Conservation (phyloP, 2,329 filamentous ascomycete species). For the Colletotrichum tanaceti region DNA sequence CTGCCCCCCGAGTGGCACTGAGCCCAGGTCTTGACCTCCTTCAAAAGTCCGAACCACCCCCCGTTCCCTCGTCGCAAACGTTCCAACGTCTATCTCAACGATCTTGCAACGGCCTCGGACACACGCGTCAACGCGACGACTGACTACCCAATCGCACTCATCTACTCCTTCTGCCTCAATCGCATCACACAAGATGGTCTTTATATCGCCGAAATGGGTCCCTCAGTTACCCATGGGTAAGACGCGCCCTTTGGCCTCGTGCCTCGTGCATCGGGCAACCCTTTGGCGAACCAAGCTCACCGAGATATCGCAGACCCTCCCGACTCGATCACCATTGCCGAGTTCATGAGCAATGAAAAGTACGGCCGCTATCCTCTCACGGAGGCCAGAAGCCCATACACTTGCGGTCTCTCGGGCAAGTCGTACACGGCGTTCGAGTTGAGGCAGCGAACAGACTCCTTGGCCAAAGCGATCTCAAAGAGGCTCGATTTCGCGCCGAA, state of each 20-base stretch:
- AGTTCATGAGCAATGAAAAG: conserved; percentile 81
- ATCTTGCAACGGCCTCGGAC: not conserved
- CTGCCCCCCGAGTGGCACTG: conserved; percentile 23
- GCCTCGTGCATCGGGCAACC: conserved; percentile 1
- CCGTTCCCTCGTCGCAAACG: not conserved
- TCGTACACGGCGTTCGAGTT: conserved; percentile 73
- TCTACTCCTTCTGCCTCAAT: not conserved
- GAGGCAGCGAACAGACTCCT: conserved; percentile 71
- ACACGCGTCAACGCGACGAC: not conserved
- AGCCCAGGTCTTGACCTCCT: conserved; percentile 25
- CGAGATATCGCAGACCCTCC: conserved; percentile 63
- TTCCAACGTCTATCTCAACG: conserved; percentile 12
- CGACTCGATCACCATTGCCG: conserved; percentile 77
- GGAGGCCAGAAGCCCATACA: conserved; percentile 77
- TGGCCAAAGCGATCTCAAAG: conserved; percentile 76
- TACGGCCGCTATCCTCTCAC: conserved; percentile 74
- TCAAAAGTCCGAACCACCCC: conserved; percentile 31
- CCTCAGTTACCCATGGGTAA: conserved; percentile 68
- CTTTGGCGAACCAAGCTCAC: conserved; percentile 23
- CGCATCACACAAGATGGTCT: conserved; percentile 57
- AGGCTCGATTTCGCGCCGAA: conserved; percentile 78
- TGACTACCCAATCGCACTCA: no score
- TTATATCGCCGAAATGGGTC: conserved; percentile 71
- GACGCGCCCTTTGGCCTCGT: conserved; percentile 38
- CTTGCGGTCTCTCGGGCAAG: conserved; percentile 78